Conservation (phyloP, 371 early-diverging fungal species). For the Cokeromyces recurvatus region DNA sequence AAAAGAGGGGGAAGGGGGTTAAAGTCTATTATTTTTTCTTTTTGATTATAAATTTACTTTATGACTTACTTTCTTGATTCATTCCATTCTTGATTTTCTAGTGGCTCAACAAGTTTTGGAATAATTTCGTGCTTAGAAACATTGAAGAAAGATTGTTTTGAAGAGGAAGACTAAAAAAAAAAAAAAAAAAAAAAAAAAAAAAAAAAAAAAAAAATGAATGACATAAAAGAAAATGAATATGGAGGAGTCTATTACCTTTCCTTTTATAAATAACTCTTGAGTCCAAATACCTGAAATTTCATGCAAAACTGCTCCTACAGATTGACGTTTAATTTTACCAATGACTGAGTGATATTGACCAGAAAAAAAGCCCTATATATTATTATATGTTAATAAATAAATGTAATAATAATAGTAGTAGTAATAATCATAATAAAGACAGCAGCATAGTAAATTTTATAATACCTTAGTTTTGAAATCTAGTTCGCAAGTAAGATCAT, state of each 20-base stretch:
- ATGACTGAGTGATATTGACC: constrained; percentile 78
- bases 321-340: constrained; percentile 75
- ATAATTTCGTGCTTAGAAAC: constrained; percentile 37
- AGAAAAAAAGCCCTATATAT: constrained; percentile 71
- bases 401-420: no score
- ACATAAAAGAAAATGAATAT: not conserved
- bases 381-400: no score
- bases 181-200: not conserved
- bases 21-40: not conserved
- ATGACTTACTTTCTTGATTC: constrained; percentile 70
- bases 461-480: constrained; percentile 92
- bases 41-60: constrained; percentile 49
- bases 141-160: constrained; percentile 29
- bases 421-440: not conserved
- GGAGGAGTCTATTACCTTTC: not conserved
- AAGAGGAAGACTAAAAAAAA: constrained; percentile 3
- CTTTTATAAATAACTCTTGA: constrained; percentile 57
- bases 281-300: constrained; percentile 88
- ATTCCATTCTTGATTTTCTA: constrained; percentile 71
- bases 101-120: constrained; percentile 38
- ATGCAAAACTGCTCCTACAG: constrained; percentile 72
- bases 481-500: constrained; percentile 74
- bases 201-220: no score
- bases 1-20: constrained; percentile 11
- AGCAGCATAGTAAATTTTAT: not conserved